Evolutionary conservation across 345 rosid genomes (phyloP), one percentile per base, ranked within the genome.

Genomic region (Excoecaria agallocha): DNA sequence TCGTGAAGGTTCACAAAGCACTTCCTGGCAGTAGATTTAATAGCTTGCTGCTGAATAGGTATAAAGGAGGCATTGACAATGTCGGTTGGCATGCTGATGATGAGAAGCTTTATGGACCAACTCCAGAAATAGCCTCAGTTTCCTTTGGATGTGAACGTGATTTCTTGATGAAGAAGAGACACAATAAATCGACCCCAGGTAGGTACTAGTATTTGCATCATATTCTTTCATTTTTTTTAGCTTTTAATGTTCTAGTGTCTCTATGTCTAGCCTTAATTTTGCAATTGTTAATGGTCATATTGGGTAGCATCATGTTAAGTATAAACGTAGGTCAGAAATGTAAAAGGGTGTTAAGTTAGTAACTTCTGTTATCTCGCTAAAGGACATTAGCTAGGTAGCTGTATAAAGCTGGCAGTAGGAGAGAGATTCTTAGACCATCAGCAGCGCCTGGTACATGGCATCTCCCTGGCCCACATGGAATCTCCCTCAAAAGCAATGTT

Each of bases 61-160:
- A 94, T 64, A 86, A 87, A 70, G 94, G 91, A 35, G 90, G 94
- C 30, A 85, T 73, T 61, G 96, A 94, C 74, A 85, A 88, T 66
- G 93, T 92, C 55, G 86, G 87, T 73, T 94, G 97, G 98, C 98
- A 94, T 77, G 87, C 97, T 1, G 97, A 94, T 79, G 98, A 89
- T 45, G 98, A 92, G 81, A 78, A 84, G 76, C 86, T 88, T 67
- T 92, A 89, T 19, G 95, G 97, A 62, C 81, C 81, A 0, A 84
- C 89, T 63, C 93, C 95, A 0, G 92, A 89, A 54, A 92, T 90
- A 61, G 97, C 95, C 8, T 94, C 97, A 0, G 84, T 94, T 77
- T 89, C 97, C 1, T 90, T 94, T 74, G 97, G 97, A 71, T 94
- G 98, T 15, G 95, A 94, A 52, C 89, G 92, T 2, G 97, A 94